phyloP scores from a whole-genome alignment of 2,329 filamentous ascomycete genomes.

The Aspergillus fijiensis region DNA sequence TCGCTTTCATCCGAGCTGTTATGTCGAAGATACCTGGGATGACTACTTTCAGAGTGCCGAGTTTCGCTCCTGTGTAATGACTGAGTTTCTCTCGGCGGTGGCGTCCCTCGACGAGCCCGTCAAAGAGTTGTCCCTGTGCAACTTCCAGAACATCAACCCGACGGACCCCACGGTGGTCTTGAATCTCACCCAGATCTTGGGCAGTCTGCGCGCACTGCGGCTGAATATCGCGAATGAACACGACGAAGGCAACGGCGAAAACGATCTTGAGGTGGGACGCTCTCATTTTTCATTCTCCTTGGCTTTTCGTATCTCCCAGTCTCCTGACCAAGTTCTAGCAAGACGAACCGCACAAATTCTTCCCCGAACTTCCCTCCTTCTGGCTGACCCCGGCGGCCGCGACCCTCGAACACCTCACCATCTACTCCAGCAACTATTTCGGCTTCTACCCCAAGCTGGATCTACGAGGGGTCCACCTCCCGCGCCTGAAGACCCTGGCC shows the following conservation, averaged over 20 bases:
- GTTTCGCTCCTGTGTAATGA: conserved; percentile 6
- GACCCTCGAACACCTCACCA: conserved; percentile 37
- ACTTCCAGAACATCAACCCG: conserved; percentile 11
- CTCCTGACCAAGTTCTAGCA: not conserved
- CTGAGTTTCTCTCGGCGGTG: not conserved
- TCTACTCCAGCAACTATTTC: conserved; percentile 41
- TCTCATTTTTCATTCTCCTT: too few relatives aligned
- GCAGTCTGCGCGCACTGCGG: conserved; percentile 1
- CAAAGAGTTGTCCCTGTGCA: conserved; percentile 3
- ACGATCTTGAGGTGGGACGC: not conserved
- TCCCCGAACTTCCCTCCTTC: conserved; percentile 1
- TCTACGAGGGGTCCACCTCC: conserved; percentile 37
- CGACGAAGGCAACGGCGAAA: not conserved
- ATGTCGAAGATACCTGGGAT: not conserved
- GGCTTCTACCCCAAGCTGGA: conserved; percentile 45
- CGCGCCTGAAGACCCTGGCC: conserved; percentile 40
- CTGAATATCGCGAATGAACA: conserved; percentile 9
- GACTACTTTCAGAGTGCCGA: not conserved
- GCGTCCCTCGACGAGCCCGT: not conserved
- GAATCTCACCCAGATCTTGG: not conserved
- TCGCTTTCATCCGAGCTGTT: conserved; percentile 4
- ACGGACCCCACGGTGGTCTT: not conserved
- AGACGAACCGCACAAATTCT: conserved; percentile 6
- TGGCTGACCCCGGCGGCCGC: conserved; percentile 11
- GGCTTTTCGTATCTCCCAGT: too few relatives aligned